These are phyloP conservation scores for Eimeria sp. DNA, from an alignment of 169 alveolate species.

Conservation along the genomic window DNA sequence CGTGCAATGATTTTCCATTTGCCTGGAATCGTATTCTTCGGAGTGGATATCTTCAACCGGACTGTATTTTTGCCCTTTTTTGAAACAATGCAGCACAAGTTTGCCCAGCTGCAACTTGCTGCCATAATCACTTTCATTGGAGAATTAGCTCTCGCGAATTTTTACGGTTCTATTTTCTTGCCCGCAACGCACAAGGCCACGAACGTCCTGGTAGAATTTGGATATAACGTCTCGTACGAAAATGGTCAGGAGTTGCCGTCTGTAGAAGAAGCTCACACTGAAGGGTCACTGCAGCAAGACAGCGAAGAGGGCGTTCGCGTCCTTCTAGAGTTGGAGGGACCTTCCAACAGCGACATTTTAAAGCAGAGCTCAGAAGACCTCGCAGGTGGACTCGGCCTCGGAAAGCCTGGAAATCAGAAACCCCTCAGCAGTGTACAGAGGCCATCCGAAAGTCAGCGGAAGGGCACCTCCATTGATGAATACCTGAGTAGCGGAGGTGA, in stretches of 20 bases:
- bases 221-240: slow-evolving; percentile 77
- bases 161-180: slow-evolving; percentile 76
- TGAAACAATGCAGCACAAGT: slow-evolving; percentile 73
- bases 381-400: slow-evolving; percentile 4
- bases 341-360: slow-evolving; percentile 3
- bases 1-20: slow-evolving; percentile 66
- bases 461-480: not conserved
- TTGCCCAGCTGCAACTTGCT: slow-evolving; percentile 44
- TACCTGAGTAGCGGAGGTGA: not conserved
- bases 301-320: slow-evolving; percentile 54
- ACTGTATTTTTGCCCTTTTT: slow-evolving; percentile 75
- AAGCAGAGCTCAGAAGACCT: slow-evolving; percentile 8
- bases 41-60: slow-evolving; percentile 75
- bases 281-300: slow-evolving; percentile 11
- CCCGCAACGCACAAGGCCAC: slow-evolving; percentile 79
- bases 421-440: not conserved
- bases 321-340: slow-evolving; percentile 48
- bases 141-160: slow-evolving; percentile 68
- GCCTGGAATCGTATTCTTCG: slow-evolving; percentile 75
- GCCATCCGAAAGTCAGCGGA: not conserved
- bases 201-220: slow-evolving; percentile 54
- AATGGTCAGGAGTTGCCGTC: slow-evolving; percentile 9
- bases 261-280: slow-evolving; percentile 9
- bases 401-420: not conserved
- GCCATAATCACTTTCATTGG: slow-evolving; percentile 30